phyloP scores from a whole-genome alignment of 2,329 filamentous ascomycete genomes.

The Ramichloridium luteum region DNA sequence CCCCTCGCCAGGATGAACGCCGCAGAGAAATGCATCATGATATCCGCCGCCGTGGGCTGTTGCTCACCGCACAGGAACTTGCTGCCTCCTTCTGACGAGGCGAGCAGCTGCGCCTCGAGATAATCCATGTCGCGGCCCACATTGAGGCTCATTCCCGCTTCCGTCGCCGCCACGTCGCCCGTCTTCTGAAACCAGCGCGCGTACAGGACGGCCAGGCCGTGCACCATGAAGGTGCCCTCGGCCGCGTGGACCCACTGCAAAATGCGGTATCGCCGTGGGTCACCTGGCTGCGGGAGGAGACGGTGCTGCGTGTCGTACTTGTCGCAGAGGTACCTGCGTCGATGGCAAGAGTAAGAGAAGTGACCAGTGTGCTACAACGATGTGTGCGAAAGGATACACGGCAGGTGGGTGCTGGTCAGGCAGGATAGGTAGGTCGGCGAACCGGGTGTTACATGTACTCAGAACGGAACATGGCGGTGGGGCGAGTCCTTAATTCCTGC shows the following conservation, averaged over 20 bases:
- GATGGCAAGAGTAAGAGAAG: background rate
- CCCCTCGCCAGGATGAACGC: constrained; percentile 29
- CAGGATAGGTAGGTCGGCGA: too few species aligned
- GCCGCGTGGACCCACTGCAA: constrained; percentile 36
- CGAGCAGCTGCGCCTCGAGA: constrained; percentile 31
- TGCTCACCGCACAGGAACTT: constrained; percentile 33
- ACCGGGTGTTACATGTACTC: too few species aligned
- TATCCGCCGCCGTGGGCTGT: constrained; percentile 33
- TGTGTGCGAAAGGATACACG: too few species aligned
- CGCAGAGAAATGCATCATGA: constrained; percentile 34
- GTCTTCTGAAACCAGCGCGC: constrained; percentile 31
- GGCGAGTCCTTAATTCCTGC: too few species aligned
- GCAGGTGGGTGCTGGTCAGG: too few species aligned
- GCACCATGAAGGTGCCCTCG: constrained; percentile 36
- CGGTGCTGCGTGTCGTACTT: constrained; percentile 30
- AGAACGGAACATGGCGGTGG: too few species aligned
- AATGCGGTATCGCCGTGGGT: constrained; percentile 25
- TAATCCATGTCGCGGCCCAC: constrained; percentile 35
- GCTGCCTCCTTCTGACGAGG: constrained; percentile 25
- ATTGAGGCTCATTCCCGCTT: constrained; percentile 30
- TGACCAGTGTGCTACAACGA: too few species aligned
- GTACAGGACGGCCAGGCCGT: constrained; percentile 35
- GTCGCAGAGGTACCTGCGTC: constrained; percentile 33
- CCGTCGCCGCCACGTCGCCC: constrained; percentile 25
- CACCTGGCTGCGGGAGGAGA: constrained; percentile 28